These are phyloP conservation scores for Tilletia indica DNA, from an alignment of 1,284 basidiomycete species.

Conservation along the genomic window DNA sequence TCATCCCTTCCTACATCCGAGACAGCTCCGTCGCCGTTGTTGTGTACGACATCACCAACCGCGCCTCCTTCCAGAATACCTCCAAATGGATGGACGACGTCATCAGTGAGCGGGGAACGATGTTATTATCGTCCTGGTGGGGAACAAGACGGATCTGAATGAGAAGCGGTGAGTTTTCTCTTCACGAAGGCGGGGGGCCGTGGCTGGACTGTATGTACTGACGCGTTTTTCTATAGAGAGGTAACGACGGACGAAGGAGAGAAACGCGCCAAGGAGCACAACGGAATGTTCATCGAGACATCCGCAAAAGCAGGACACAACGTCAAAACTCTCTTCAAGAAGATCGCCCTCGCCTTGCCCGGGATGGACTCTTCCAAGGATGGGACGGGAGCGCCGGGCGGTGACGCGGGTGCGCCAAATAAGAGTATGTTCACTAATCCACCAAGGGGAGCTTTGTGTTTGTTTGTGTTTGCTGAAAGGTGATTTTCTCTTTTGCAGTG, in stretches of 20 bases:
- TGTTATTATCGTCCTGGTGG: conserved; percentile 96
- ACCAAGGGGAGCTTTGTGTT: background rate
- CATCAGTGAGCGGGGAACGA: conserved; percentile 91
- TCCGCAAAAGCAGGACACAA: conserved; percentile 99
- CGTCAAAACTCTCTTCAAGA: conserved; percentile 97
- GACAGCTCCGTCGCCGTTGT: conserved; percentile 98
- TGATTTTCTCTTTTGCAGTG: conserved; percentile 21
- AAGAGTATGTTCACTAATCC: conserved; percentile 46
- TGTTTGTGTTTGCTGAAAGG: background rate
- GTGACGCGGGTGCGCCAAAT: conserved; percentile 61
- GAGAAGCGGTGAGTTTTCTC: conserved; percentile 44
- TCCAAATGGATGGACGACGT: conserved; percentile 99
- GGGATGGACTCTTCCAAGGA: conserved; percentile 79
- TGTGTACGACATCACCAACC: conserved; percentile 97
- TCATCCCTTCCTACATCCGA: conserved; percentile 98
- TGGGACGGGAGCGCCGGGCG: conserved; percentile 56
- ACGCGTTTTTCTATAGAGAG: conserved; percentile 63
- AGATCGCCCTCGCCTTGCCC: conserved; percentile 95
- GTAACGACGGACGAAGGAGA: conserved; percentile 98
- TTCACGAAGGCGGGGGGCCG: background rate
- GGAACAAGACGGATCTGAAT: conserved; percentile 88
- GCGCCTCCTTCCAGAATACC: conserved; percentile 93
- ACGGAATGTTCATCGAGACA: conserved; percentile 99
- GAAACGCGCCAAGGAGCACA: conserved; percentile 83
- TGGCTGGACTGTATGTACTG: no score